Evolutionary conservation across 306 rosid species (phyloP), one percentile per base, ranked within the genome.

Genomic region (Pterocarpus santalinus): DNA sequence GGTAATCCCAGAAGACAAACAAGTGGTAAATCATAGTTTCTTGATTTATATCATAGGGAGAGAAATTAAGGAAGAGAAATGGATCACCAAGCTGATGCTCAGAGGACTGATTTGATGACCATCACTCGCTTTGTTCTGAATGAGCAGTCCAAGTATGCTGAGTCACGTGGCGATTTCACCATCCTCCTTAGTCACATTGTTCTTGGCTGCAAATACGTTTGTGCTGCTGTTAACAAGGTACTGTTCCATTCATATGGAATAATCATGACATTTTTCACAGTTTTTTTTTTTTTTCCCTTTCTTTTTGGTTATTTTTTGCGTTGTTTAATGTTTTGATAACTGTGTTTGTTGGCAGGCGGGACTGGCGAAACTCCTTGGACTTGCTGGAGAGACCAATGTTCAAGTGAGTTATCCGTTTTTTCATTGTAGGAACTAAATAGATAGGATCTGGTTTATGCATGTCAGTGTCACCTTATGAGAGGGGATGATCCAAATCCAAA

Each of bases 341-440:
- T 56, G 1, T 43, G 16, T 12, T 13, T 15, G 4, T 76, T 76
- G 57, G 81, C 97, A 95, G 97, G 99, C 97, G 3, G 99, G 99
- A 72, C 82, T 95, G 22, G 99, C 99, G 28, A 91, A 95, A 78
- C 91, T 93, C 75, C 85, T 95, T 64, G 99, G 97, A 76, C 97
- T 95, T 82, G 97, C 97, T 13, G 99, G 98, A 77, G 97, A 95
- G 77, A 91, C 94, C 82, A 95, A 95, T 85, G 89, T 92, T 75
- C 98, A 95, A 90, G 98, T 84, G 33, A 73, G 76, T 44, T 9
- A 55, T 83, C 69, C 15, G 43, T 69, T 62, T 38, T 61, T 12
- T 5, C 7, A 47, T 75, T 52, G 47, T 39, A 46, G 17, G 39
- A 17, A 3, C 43, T 53, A 12, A 5, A 43, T 43, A 43, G 5